Conservation (phyloP, 257 asterid genomes). For the Solanum etuberosum region DNA sequence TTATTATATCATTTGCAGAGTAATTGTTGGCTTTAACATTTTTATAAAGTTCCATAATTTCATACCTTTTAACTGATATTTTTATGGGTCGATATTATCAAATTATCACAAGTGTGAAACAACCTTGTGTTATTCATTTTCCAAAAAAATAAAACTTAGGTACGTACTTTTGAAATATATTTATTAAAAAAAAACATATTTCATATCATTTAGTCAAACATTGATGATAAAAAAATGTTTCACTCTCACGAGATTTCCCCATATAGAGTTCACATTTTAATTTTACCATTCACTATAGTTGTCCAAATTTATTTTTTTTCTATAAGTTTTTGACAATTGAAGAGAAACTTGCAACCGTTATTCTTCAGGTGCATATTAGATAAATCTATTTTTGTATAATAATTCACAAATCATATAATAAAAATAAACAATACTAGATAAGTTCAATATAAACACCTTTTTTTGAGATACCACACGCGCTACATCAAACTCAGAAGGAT, state of each 20-base stretch:
- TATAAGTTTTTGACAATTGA: neutral
- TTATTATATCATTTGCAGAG: neutral
- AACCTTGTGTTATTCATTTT: neutral
- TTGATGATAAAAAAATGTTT: neutral
- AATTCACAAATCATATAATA: neutral
- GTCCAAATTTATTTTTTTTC: neutral
- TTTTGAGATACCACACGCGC: rapidly evolving
- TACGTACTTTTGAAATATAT: neutral
- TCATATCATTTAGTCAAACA: neutral
- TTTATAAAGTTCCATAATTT: neutral
- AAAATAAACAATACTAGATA: rapidly evolving
- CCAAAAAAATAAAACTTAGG: neutral
- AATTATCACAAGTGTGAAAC: neutral
- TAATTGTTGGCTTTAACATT: neutral
- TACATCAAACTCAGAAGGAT: neutral
- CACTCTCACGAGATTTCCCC: neutral
- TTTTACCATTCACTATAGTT: neutral
- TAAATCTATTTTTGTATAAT: neutral
- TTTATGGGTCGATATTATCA: neutral
- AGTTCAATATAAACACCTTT: no score
- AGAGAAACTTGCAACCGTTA: neutral
- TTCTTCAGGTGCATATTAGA: neutral
- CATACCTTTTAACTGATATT: neutral
- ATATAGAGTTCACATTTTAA: neutral
- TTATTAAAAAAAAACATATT: neutral